Percentiles rank a stretch among this genome's conserved stretches.
phyloP scores from a whole-genome alignment of 768 basidiomycete species.

The Agrocybe chaxingu region DNA sequence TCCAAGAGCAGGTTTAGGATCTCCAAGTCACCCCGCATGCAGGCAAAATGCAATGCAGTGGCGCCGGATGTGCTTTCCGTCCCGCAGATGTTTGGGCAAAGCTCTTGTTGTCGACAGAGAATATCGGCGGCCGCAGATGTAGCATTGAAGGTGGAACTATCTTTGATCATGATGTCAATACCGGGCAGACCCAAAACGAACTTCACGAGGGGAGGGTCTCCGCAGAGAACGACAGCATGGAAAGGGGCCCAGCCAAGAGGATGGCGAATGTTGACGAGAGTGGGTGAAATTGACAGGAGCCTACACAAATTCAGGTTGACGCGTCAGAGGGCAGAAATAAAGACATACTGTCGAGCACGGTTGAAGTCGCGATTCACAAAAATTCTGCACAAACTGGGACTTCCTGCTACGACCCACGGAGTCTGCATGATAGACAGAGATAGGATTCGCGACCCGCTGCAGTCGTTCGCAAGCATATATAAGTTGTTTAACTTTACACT shows the following conservation, averaged over 20 bases:
- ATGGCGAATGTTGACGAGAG: background rate
- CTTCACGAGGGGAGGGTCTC: background rate
- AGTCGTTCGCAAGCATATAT: too few relatives aligned
- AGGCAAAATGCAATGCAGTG: constrained; percentile 1
- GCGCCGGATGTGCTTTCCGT: background rate
- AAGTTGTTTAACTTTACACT: too few relatives aligned
- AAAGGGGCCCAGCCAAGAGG: constrained; percentile 1
- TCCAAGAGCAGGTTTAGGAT: background rate
- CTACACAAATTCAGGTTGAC: background rate
- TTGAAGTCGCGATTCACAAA: background rate
- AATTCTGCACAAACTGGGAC: background rate
- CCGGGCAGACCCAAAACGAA: background rate
- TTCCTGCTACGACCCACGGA: background rate
- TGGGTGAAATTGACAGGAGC: background rate
- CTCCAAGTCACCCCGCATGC: constrained; percentile 1
- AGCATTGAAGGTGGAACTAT: background rate
- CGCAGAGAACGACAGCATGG: background rate
- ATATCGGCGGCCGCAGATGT: background rate
- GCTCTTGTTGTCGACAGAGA: background rate
- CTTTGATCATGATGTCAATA: background rate
- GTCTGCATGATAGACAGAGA: too few relatives aligned
- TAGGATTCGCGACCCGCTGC: too few relatives aligned
- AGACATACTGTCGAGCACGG: background rate
- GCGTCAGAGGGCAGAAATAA: background rate
- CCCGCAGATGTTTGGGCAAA: background rate